Evolutionary conservation across 2,329 filamentous ascomycete genomes (phyloP), one percentile per base, ranked within the genome.

Genomic region (Tricladium varicosporioides): DNA sequence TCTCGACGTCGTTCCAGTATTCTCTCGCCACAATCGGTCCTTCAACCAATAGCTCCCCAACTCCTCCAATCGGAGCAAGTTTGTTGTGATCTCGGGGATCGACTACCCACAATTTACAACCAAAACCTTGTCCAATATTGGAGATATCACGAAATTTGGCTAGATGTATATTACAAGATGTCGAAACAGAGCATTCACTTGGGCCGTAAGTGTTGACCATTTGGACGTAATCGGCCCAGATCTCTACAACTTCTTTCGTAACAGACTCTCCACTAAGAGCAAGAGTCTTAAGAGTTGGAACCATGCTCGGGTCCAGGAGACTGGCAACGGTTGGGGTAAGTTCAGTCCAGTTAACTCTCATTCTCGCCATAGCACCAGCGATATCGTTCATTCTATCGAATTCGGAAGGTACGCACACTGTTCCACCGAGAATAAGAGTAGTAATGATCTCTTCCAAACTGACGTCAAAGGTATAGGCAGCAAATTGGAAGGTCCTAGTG

Each of bases 21-120:
- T 84, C 88, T 50, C 82, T 76, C 2, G 91, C 90, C 44, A 95
- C 77, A 65, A 96, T 91, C 53, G 81, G 73, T 0, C 91, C 92
- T 9, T 90, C 91, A 27, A 96, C 76, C 27, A 96, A 80, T 69
- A 43, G 10, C 40, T 96, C 92, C 33, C 63, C 63, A n/a, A 63
- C 42, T 15, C 60, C 61, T 5, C 59, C 63, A 48, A 48, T 45
- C 22, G 60, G 61, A 44, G 53, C 48, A 47, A 58, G 57, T 42
- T 7, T 27, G 22, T 27, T 3, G 22, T 27, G 22, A 27, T 27
- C 22, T 4, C 4, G 4, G 7, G 22, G 22, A 27, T 27, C 22
- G 4, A 27, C 22, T 7, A 27, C 22, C 22, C 22, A 27, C 22
- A 27, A 27, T 7, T 3, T 27, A 7, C 22, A 27, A 27, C 22